These are phyloP conservation scores for Candida freyschussii DNA, from an alignment of 1,139 yeast species.

Conservation along the genomic window DNA sequence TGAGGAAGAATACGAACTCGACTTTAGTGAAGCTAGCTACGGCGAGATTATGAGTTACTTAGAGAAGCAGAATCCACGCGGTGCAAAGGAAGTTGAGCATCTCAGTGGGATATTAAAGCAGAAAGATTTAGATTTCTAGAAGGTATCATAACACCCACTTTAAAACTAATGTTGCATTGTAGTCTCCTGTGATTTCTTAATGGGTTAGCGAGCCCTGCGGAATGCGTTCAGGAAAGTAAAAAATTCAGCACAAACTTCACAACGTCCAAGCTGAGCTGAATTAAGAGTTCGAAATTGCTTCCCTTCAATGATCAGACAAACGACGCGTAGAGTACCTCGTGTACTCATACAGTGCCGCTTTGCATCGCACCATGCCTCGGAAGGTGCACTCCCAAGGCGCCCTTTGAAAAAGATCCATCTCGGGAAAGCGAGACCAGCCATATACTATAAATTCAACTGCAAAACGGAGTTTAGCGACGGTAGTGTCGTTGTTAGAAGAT, in stretches of 20 bases:
- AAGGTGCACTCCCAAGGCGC: conserved; percentile 32
- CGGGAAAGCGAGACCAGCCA: conserved; percentile 90
- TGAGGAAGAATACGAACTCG: conserved; percentile 21
- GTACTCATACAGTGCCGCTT: conserved; percentile 10
- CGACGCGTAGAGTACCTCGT: too few relatives aligned
- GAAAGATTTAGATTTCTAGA: conserved; percentile 27
- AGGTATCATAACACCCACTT: too few relatives aligned
- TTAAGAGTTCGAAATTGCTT: too few relatives aligned
- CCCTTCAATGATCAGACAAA: too few relatives aligned
- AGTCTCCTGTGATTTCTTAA: too few relatives aligned
- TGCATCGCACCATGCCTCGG: conserved; percentile 15
- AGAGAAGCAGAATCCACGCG: conserved; percentile 30
- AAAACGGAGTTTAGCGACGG: conserved; percentile 89
- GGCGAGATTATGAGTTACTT: conserved; percentile 36
- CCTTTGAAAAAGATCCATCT: conserved; percentile 35
- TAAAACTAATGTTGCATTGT: too few relatives aligned
- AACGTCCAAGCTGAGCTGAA: too few relatives aligned
- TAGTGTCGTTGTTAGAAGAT: conserved; percentile 73
- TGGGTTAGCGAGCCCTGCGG: too few relatives aligned
- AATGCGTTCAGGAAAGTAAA: too few relatives aligned
- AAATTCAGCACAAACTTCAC: too few relatives aligned
- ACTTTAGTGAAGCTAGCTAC: conserved; percentile 31
- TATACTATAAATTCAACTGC: conserved; percentile 85
- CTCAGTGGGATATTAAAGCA: conserved; percentile 47
- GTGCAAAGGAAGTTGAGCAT: conserved; percentile 36